Conservation (phyloP, 1,284 basidiomycete species). For the Apiotrichum porosum region DNA sequence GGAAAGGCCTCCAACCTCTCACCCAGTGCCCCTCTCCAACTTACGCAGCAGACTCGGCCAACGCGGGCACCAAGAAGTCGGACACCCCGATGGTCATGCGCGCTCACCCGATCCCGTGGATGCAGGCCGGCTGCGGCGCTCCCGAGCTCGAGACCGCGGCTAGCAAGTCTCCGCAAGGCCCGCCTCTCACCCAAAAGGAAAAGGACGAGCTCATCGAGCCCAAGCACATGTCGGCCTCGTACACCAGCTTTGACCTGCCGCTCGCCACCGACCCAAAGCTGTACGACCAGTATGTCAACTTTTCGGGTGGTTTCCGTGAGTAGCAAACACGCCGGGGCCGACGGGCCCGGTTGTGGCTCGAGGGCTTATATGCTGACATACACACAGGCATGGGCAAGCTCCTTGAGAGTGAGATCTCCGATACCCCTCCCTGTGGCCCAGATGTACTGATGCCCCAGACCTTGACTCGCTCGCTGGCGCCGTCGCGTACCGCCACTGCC, state of each 20-base stretch:
- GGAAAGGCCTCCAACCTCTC: too few relatives aligned
- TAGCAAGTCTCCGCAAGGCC: slow-evolving; percentile 1
- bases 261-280: slow-evolving; percentile 38
- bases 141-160: slow-evolving; percentile 28
- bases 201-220: slow-evolving; percentile 27
- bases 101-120: slow-evolving; percentile 37
- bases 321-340: not conserved
- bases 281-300: slow-evolving; percentile 45
- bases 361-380: not conserved
- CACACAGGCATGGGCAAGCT: slow-evolving; percentile 46
- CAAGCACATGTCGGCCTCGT: slow-evolving; percentile 46
- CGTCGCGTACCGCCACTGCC: slow-evolving; percentile 74
- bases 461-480: slow-evolving; percentile 76
- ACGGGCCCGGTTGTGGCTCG: not conserved
- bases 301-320: slow-evolving; percentile 45
- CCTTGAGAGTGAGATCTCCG: slow-evolving; percentile 37
- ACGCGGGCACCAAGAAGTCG: slow-evolving; percentile 11
- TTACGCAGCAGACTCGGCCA: slow-evolving; percentile 23
- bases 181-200: slow-evolving; percentile 14
- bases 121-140: slow-evolving; percentile 23
- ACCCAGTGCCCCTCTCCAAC: too few relatives aligned
- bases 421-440: not conserved
- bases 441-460: slow-evolving; percentile 40
- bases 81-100: slow-evolving; percentile 44
- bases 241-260: slow-evolving; percentile 44